Evolutionary conservation across 176 grass and related monocot species (phyloP), one percentile per base, ranked within the genome.

Genomic region (Hsuehochloa calcarea): DNA sequence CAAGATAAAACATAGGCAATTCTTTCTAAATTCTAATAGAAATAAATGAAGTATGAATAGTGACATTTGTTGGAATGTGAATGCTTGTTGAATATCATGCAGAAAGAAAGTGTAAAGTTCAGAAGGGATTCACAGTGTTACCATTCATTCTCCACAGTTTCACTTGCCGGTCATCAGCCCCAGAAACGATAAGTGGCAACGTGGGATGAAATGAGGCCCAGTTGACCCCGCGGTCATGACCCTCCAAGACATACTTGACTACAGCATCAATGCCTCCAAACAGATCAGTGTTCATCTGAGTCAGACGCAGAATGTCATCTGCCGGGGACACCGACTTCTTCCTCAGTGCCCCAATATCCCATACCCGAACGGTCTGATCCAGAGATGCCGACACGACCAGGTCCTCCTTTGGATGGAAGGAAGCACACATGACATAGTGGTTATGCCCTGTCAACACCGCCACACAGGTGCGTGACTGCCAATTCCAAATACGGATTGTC

Each of bases 121-220:
- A 83, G 85, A 84, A 65, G 2, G 64, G 8, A 72, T 22, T 71
- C 4, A 51, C 3, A 63, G 39, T 25, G 69, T 81, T 97, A 97
- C 95, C 95, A 16, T 97, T 97, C 92, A 97, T 97, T 46, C 95
- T 89, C 92, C 95, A 94, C 15, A 97, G 77, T 61, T 97, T 97
- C 10, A 97, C 92, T 91, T 97, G 95, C 2, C 95, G 92, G 72
- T 97, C 95, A 75, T 97, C 95, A 65, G 95, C 95, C 66, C 95
- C 90, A 58, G 90, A 97, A 65, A 97, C 86, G 85, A 97, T 94
- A 52, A 97, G 90, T 25, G 95, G 95, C 55, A 94, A 70, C 1
- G 72, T 91, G 58, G 90, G 95, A 82, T 97, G 95, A 74, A 97
- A 97, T 37, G 92, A 91, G 1, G 95, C 95, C 92, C 95, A 97